Base-by-base conservation (phyloP, 106 monocot genomes). In the Platanthera zijinensis region DNA sequence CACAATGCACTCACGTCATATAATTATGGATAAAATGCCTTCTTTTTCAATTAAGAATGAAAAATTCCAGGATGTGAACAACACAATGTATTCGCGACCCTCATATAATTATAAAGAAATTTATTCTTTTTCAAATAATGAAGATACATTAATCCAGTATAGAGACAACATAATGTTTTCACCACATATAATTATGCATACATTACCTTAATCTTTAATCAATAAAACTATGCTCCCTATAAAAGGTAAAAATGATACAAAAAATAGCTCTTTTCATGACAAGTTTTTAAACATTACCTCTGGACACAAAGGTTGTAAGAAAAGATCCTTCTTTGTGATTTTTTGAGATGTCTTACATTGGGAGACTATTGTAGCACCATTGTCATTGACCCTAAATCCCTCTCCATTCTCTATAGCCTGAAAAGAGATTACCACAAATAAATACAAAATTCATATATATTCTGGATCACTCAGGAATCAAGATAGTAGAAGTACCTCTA, bases 241-340 rank as follows among this genome's bases (percentile, higher is more conserved):
- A 70, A 70, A 48, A 7, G 47, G 48, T 70, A 17, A 48, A 69
- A 70, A 6, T 5, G 3, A 50, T 72, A n/a, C 21, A 51, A 17
- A 48, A 70, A 48, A 5, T 48, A 48, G 13, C 4, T 70, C 48
- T 48, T 70, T 25, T 70, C 48, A 70, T 15, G 0, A 70, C 30
- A 48, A 47, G 6, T 19, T 48, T 47, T 45, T 48, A 10, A 72
- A 72, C 17, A 17, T 12, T 85, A 94, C 97, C 87, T 97, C 87
- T 78, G 79, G 72, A 69, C 86, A 89, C 19, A 97, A 76, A 14
- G 94, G 91, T 76, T 90, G 85, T 51, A 97, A 75, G 48, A 78
- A 73, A 64, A 97, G 91, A 15, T 25, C 80, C 59, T 81, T 71
- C 84, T 97, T 89, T n/a, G 79, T 79, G 22, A 91, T 74, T 78